phyloP scores from a whole-genome alignment of 2,329 filamentous ascomycete species.

The Verticillium nonalfalfae region DNA sequence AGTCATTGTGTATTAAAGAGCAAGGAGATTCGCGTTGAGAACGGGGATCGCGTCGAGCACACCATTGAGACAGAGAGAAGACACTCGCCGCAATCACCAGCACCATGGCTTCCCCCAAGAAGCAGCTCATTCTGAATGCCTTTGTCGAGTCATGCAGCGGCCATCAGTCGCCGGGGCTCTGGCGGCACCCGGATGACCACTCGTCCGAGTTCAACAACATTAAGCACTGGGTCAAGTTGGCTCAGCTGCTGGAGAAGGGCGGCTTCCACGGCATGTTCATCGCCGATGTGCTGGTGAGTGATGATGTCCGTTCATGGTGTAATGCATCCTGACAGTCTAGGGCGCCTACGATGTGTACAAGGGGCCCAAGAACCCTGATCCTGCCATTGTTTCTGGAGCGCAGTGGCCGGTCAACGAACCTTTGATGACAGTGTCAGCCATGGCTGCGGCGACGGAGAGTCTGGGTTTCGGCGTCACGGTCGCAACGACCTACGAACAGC shows the following conservation, averaged over 20 bases:
- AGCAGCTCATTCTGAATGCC: conserved; percentile 33
- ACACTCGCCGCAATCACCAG: background rate
- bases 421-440: conserved; percentile 53
- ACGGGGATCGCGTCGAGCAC: background rate
- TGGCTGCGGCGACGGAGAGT: conserved; percentile 61
- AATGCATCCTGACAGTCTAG: conserved; percentile 8
- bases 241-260: conserved; percentile 26
- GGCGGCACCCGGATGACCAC: conserved; percentile 52
- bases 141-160: conserved; percentile 33
- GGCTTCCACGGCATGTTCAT: conserved; percentile 32
- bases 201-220: conserved; percentile 14
- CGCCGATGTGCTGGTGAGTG: conserved; percentile 22
- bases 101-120: conserved; percentile 16
- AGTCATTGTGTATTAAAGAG: background rate
- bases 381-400: conserved; percentile 54
- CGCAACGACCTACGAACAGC: conserved; percentile 62
- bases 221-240: conserved; percentile 25
- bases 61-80: background rate
- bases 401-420: conserved; percentile 71
- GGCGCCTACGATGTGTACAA: conserved; percentile 67
- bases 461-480: conserved; percentile 65
- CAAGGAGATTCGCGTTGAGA: no score
- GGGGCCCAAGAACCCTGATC: conserved; percentile 40
- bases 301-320: background rate
- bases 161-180: conserved; percentile 38